phyloP scores from a whole-genome alignment of 2,329 filamentous ascomycete genomes.

The Monosporascus ibericus region DNA sequence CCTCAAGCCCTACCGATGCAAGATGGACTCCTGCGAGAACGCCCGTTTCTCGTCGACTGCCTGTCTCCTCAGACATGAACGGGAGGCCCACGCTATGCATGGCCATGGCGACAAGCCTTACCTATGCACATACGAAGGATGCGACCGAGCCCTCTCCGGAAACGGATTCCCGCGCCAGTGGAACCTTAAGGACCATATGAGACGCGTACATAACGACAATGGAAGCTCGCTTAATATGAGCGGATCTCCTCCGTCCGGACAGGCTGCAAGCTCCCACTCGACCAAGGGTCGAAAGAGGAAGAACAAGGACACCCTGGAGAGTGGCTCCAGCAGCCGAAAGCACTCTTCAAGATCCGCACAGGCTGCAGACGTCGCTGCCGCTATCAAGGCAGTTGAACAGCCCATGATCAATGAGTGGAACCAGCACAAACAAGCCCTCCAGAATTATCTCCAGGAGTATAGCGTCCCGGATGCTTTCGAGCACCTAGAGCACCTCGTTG shows the following conservation, averaged over 20 bases:
- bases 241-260: slow-evolving; percentile 34
- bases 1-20: slow-evolving; percentile 93
- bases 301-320: slow-evolving; percentile 41
- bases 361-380: slow-evolving; percentile 24
- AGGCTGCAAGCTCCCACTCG: slow-evolving; percentile 25
- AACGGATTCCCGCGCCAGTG: slow-evolving; percentile 92
- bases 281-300: slow-evolving; percentile 53
- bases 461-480: slow-evolving; percentile 45
- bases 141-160: slow-evolving; percentile 73
- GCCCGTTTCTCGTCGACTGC: slow-evolving; percentile 92
- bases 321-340: slow-evolving; percentile 40
- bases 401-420: slow-evolving; percentile 50
- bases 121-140: slow-evolving; percentile 80
- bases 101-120: slow-evolving; percentile 91
- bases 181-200: slow-evolving; percentile 97
- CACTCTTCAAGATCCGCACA: slow-evolving; percentile 35
- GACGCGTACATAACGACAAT: slow-evolving; percentile 74
- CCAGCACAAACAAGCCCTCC: slow-evolving; percentile 57
- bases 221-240: slow-evolving; percentile 30
- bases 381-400: slow-evolving; percentile 29
- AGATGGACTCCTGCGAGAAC: slow-evolving; percentile 74
- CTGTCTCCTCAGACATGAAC: slow-evolving; percentile 88
- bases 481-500: slow-evolving; percentile 47
- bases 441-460: slow-evolving; percentile 49
- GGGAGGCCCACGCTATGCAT: slow-evolving; percentile 92